Evolutionary conservation across 768 basidiomycete genomes (phyloP).

Genomic region (Termitomyces sp.): DNA sequence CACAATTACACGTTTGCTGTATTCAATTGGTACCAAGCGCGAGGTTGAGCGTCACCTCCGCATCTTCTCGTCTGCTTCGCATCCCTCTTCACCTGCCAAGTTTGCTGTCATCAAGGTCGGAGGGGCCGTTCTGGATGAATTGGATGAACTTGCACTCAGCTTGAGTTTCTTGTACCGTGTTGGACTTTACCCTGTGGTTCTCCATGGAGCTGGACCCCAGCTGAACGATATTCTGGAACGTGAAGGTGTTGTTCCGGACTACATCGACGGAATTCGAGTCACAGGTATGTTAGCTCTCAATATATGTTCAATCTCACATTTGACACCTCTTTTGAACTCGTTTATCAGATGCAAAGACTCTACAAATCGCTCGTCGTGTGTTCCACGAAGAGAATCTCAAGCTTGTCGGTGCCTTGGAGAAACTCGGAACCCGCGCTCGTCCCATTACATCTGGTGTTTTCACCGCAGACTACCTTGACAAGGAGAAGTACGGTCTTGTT

Average conservation of each 20-base stretch:
- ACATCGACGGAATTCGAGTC: slow-evolving; percentile 96
- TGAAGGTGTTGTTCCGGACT: slow-evolving; percentile 93
- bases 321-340: background rate
- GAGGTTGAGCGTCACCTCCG: slow-evolving; percentile 98
- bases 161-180: slow-evolving; percentile 96
- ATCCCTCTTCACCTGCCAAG: slow-evolving; percentile 86
- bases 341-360: slow-evolving; percentile 80
- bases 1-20: slow-evolving; percentile 93
- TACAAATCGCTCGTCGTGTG: slow-evolving; percentile 90
- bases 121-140: slow-evolving; percentile 88
- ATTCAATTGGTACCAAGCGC: slow-evolving; percentile 94
- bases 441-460: slow-evolving; percentile 99
- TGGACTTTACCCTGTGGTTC: slow-evolving; percentile 95
- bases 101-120: slow-evolving; percentile 99
- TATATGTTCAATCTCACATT: background rate
- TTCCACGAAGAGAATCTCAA: slow-evolving; percentile 98
- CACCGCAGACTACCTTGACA: slow-evolving; percentile 94
- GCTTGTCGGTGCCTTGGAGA: slow-evolving; percentile 89
- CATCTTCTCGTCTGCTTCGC: slow-evolving; percentile 94
- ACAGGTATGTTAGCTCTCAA: slow-evolving; percentile 59
- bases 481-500: slow-evolving; percentile 91
- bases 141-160: slow-evolving; percentile 92
- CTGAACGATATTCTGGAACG: slow-evolving; percentile 90
- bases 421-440: slow-evolving; percentile 92
- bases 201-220: slow-evolving; percentile 96